These are phyloP conservation scores for Hordeum pubiflorum DNA, from an alignment of 202 grass and related monocot genomes.

Conservation along the genomic window DNA sequence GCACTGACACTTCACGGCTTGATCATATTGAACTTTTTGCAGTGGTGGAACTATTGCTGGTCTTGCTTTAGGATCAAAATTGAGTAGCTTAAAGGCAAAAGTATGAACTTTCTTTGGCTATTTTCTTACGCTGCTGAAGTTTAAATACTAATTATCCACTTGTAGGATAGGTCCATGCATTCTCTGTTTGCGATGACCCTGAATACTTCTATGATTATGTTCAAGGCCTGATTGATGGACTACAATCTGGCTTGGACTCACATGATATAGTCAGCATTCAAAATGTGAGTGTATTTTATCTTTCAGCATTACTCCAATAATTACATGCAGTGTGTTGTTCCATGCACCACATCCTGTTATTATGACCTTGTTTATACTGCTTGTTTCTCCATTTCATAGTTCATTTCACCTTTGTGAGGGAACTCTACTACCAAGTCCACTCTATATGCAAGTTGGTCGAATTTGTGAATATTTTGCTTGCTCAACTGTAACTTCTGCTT, in stretches of 20 bases:
- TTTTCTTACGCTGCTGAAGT: slow-evolving; percentile 11
- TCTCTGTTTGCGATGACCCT: slow-evolving; percentile 90
- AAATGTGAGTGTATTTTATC: slow-evolving; percentile 46
- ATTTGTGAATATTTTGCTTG: slow-evolving; percentile 8
- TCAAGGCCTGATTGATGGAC: slow-evolving; percentile 91
- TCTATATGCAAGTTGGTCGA: background rate
- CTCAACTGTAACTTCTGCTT: slow-evolving; percentile 26
- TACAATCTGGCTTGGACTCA: slow-evolving; percentile 65
- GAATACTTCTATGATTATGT: slow-evolving; percentile 75
- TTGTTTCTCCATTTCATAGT: background rate
- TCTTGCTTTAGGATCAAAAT: slow-evolving; percentile 74
- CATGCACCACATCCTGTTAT: background rate
- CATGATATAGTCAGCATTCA: slow-evolving; percentile 76
- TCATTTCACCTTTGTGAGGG: background rate
- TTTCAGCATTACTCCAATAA: background rate
- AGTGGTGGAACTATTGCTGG: slow-evolving; percentile 97
- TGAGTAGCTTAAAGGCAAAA: slow-evolving; percentile 83
- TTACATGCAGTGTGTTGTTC: background rate
- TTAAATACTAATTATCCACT: slow-evolving; percentile 27
- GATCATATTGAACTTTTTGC: slow-evolving; percentile 26
- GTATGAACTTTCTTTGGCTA: slow-evolving; percentile 39
- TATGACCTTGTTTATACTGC: background rate
- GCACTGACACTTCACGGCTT: background rate
- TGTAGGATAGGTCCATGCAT: slow-evolving; percentile 77
- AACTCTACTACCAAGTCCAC: background rate